Base-by-base conservation (phyloP, 2,329 filamentous ascomycete species). In the Fusarium drepaniforme region DNA sequence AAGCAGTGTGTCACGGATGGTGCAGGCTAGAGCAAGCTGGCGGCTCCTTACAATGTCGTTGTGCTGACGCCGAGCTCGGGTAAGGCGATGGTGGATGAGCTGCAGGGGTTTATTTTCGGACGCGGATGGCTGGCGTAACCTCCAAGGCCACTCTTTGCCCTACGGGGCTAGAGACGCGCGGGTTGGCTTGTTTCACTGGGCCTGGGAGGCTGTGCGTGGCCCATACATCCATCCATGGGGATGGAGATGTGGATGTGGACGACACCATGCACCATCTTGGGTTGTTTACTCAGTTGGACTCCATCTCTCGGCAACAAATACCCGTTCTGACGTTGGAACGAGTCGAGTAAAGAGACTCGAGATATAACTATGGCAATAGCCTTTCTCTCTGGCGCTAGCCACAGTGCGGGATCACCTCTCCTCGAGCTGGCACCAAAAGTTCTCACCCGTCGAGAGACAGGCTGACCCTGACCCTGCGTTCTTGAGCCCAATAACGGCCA, bases 71-170 rank as follows among this genome's bases (percentile, higher is more conserved):
- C 53, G 42, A 33, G 64, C 64, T 28, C 28, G 59, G 64, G 59
- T 61, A 40, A 40, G 53, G 58, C 60, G 65, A 59, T 53, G 49
- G 49, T 53, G 49, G 49, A 53, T 33, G 49, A 33, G 49, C 51
- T 56, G 18, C 61, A 33, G 46, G 66, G 64, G 53, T 49, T 63
- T 66, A 64, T 73, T 72, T 71, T 71, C 57, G 62, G 66, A 64
- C 18, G 51, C 16, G 51, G 51, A 56, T 56, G 51, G 51, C 49
- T 53, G 49, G 49, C 49, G 49, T 21, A 53, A 53, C 62, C 33
- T 18, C 42, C 65, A 56, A 63, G 35, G 37, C 37, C 59, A 56
- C 18, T 33, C 28, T 56, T 44, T 35, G 37, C 64, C 64, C 15
- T 58, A 58, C 30, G 18, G 51, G 51, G 51, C 64, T 46, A 60